Evolutionary conservation across 164 flowering plant genomes (phyloP).

Genomic region (Chimonanthus salicifolius): DNA sequence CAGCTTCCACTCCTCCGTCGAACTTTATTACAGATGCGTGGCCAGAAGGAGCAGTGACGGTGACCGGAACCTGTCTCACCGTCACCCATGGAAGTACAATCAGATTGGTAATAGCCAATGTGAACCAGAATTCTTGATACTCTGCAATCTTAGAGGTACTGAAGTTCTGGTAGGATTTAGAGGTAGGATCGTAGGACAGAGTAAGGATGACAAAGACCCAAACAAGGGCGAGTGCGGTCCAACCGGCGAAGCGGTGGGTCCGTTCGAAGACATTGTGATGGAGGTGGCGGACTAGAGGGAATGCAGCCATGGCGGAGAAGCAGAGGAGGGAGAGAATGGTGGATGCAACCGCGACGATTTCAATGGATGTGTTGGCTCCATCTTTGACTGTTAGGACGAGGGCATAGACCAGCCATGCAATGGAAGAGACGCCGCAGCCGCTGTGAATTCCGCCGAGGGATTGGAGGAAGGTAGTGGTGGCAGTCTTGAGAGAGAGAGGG

Average conservation of each 20-base stretch:
- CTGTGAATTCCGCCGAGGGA: conserved; percentile 57
- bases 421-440: conserved; percentile 49
- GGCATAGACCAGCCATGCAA: conserved; percentile 52
- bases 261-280: conserved; percentile 61
- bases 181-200: conserved; percentile 34
- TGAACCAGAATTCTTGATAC: conserved; percentile 58
- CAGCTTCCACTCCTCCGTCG: conserved; percentile 49
- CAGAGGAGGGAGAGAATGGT: conserved; percentile 40
- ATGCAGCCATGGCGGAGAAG: conserved; percentile 49
- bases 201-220: conserved; percentile 47
- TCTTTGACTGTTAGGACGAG: conserved; percentile 32
- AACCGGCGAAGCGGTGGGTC: conserved; percentile 49
- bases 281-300: conserved; percentile 59
- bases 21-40: conserved; percentile 65
- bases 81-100: conserved; percentile 65
- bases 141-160: conserved; percentile 22
- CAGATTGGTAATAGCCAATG: conserved; percentile 38
- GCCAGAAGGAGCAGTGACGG: conserved; percentile 39
- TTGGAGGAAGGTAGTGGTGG: conserved; percentile 46
- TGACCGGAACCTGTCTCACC: conserved; percentile 43
- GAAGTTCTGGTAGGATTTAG: conserved; percentile 25
- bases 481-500: conserved; percentile 39
- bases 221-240: conserved; percentile 44
- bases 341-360: conserved; percentile 32
- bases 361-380: conserved; percentile 30